Evolutionary conservation across 148 eudicot species (phyloP), one percentile per base, ranked within the genome.

Genomic region (Vaccinium vitisidaea): DNA sequence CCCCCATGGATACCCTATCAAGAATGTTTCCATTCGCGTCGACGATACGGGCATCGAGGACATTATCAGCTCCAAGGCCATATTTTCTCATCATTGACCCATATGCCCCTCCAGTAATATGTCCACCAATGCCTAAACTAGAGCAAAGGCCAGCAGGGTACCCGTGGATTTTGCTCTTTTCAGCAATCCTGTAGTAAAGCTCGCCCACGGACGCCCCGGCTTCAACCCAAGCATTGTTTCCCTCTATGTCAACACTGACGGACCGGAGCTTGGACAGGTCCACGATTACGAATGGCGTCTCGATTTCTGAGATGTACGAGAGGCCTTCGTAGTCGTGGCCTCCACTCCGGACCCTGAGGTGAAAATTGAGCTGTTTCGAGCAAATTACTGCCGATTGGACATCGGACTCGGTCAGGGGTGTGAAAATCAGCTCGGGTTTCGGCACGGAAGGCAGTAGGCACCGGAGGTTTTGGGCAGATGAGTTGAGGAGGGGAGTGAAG

Each of bases 241-340:
- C 77, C 48, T 18, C 12, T 19, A 39, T 39, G n/a, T 74, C 48
- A 8, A 74, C 48, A 2, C 23, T 74, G 77, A 74, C 8, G 48
- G 48, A 5, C n/a, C 77, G 77, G 50, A 74, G 77, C 49, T 74
- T 74, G 21, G 23, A 18, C 12, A 74, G n/a, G 50, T 74, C 77
- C 1, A 74, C 13, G 11, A 74, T 23, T 0, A 74, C 11, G 48
- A 74, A 74, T 2, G 77, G 52, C 14, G 36, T 67, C 4, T 11
- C 73, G 7, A 12, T 14, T 39, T 36, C 12, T 39, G 77, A 18
- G 25, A 16, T 74, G 77, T 43, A 74, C 23, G 77, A 74, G 76
- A 71, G 76, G 76, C 76, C 76, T 36, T 71, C 76, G 10, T 71
- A 71, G 76, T 71, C 76, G 10, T 74, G 77, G n/a, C 77, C 77